Base-by-base conservation (phyloP, 176 grass and related monocot genomes). In the Eragrostis curvula region DNA sequence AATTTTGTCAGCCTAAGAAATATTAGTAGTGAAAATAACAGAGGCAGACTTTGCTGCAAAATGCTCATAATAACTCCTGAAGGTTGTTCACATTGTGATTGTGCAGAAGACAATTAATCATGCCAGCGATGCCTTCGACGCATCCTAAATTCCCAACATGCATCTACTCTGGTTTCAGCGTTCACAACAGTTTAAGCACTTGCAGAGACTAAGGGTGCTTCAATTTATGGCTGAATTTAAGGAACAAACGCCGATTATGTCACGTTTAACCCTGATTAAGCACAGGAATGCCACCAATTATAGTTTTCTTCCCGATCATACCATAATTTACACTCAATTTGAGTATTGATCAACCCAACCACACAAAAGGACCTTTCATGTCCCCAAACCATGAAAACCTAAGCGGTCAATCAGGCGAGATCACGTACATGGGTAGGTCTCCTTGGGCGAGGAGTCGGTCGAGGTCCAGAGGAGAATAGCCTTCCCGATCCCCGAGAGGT, bases 401-500 rank as follows among this genome's bases (percentile, higher is more conserved):
- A 62, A 63, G 40, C 27, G 50, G 41, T 0, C 7, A n/a, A 68
- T 17, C 23, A 24, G 23, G 49, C 14, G 50, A 55, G 82, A 85
- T 83, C 68, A 90, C 88, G 68, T 86, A 90, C 88, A 86, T 83
- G 79, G 65, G 60, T 74, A 90, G 24, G 51, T 44, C 8, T 83
- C 88, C 74, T 79, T 86, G 23, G 59, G 39, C 8, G 88, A 78
- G 47, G 66, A 58, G 0, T 61, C 55, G 40, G 78, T 70, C 21
- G 81, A 51, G n/a, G 90, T 70, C 78, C 79, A 87, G 79, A 98
- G 75, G 82, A 95, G 75, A 79, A 98, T 44, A 55, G 87, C 75
- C 83, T 82, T 93, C 68, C 90, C 61, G 39, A 98, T 84, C 68
- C 76, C 68, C 53, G 90, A 85, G 58, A 98, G 48, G 84, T 91